These are phyloP conservation scores for Canavalia ensiformis DNA, from an alignment of 306 rosid species.

Conservation along the genomic window DNA sequence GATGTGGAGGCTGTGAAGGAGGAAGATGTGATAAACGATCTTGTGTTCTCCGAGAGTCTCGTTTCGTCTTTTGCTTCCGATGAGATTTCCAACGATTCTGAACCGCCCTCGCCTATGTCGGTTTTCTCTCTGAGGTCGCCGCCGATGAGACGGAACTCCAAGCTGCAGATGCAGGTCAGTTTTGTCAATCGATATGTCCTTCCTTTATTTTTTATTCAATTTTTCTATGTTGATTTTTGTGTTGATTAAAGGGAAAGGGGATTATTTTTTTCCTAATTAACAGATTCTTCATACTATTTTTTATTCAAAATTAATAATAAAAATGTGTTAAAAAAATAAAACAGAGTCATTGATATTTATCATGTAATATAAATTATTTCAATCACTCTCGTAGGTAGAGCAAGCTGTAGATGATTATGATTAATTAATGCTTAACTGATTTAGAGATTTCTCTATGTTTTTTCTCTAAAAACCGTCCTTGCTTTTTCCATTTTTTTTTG, in stretches of 20 bases:
- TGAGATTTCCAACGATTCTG: slow-evolving; percentile 48
- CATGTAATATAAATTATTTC: too few species aligned
- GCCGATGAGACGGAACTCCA: slow-evolving; percentile 33
- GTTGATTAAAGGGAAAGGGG: background rate
- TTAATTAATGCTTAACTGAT: background rate
- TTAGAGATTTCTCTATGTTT: background rate
- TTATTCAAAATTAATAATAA: background rate
- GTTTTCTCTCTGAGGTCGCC: slow-evolving; percentile 39
- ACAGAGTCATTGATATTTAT: background rate
- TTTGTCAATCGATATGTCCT: background rate
- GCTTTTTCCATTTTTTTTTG: too few species aligned
- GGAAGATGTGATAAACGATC: background rate
- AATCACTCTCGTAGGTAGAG: too few species aligned
- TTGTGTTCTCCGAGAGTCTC: slow-evolving; percentile 33
- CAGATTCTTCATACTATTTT: background rate
- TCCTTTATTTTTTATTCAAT: background rate
- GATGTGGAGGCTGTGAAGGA: slow-evolving; percentile 63
- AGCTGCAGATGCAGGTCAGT: slow-evolving; percentile 36
- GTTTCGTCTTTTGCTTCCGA: slow-evolving; percentile 62
- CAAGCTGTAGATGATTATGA: background rate
- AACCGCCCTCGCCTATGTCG: slow-evolving; percentile 61
- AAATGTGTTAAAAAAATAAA: background rate
- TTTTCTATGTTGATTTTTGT: background rate
- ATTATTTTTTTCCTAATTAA: background rate
- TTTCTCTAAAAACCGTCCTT: background rate